These are phyloP conservation scores for Grigorovia yakushimaensis DNA, from an alignment of 805 yeast genomes.

Conservation along the genomic window DNA sequence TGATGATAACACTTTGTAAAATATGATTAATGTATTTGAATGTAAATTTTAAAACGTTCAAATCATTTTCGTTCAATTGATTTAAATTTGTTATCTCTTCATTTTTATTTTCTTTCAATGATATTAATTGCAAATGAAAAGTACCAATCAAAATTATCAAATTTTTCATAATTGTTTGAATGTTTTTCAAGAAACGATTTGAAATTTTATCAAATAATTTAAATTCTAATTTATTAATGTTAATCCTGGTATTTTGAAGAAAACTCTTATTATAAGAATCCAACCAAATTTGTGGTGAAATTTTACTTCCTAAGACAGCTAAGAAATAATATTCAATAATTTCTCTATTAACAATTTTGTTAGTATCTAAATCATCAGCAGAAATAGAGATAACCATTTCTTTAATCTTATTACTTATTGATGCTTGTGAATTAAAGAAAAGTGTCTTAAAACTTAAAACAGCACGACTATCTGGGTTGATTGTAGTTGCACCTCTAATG, in stretches of 20 bases:
- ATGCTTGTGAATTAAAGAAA: conserved; percentile 30
- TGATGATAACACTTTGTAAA: conserved; percentile 22
- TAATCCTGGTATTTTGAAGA: conserved; percentile 4
- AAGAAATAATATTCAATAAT: conserved; percentile 25
- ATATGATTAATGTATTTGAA: conserved; percentile 34
- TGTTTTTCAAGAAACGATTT: conserved; percentile 19
- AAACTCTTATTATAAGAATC: neutral
- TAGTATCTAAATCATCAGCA: conserved; percentile 17
- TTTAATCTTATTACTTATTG: conserved; percentile 18
- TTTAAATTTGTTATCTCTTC: conserved; percentile 5
- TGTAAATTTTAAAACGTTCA: conserved; percentile 30
- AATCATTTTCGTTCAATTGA: conserved; percentile 6
- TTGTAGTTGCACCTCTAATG: conserved; percentile 45
- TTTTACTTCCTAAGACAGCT: conserved; percentile 19
- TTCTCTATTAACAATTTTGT: conserved; percentile 23
- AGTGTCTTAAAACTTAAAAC: conserved; percentile 34
- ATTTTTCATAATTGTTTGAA: conserved; percentile 17
- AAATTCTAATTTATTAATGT: conserved; percentile 10
- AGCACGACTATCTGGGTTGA: conserved; percentile 41
- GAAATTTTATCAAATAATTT: conserved; percentile 18
- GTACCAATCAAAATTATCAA: conserved; percentile 21
- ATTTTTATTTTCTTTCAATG: conserved; percentile 1
- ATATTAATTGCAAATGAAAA: conserved; percentile 13
- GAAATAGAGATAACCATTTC: conserved; percentile 11
- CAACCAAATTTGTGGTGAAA: conserved; percentile 20